phyloP scores from a whole-genome alignment of 1,284 basidiomycete genomes.

The Caloboletus firmus region DNA sequence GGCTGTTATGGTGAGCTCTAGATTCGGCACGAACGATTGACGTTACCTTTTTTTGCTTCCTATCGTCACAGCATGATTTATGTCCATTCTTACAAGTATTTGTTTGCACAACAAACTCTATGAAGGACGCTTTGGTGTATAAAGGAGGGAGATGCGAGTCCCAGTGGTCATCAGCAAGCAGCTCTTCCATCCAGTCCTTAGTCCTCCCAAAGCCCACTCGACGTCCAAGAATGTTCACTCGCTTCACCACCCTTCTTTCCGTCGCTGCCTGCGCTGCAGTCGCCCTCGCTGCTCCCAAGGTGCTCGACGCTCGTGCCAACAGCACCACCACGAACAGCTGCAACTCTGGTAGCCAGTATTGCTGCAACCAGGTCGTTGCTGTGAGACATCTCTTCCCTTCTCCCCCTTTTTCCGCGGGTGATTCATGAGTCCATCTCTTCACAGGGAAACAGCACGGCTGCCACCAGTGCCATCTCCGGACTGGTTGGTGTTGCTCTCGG shows the following conservation, averaged over 20 bases:
- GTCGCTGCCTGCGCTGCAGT: conserved; percentile 4
- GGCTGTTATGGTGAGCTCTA: neutral
- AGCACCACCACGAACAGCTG: no score
- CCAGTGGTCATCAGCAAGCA: neutral
- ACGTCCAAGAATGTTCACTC: conserved; percentile 1
- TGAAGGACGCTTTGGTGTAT: neutral
- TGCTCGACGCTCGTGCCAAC: neutral
- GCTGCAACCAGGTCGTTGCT: neutral
- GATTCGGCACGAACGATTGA: neutral
- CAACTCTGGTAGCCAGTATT: neutral
- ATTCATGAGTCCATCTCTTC: neutral
- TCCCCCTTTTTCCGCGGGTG: neutral
- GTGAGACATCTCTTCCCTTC: neutral
- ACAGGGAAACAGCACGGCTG: neutral
- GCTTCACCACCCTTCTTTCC: conserved; percentile 2
- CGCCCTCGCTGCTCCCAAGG: neutral
- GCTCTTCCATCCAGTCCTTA: neutral
- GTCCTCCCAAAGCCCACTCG: neutral
- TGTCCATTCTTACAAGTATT: neutral
- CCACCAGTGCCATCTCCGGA: neutral
- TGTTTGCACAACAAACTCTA: neutral
- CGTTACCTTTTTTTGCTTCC: neutral
- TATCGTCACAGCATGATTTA: neutral
- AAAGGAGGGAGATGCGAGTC: neutral
- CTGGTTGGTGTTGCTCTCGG: neutral